Conservation (phyloP, 176 grass and related monocot species). For the Avena insularis region DNA sequence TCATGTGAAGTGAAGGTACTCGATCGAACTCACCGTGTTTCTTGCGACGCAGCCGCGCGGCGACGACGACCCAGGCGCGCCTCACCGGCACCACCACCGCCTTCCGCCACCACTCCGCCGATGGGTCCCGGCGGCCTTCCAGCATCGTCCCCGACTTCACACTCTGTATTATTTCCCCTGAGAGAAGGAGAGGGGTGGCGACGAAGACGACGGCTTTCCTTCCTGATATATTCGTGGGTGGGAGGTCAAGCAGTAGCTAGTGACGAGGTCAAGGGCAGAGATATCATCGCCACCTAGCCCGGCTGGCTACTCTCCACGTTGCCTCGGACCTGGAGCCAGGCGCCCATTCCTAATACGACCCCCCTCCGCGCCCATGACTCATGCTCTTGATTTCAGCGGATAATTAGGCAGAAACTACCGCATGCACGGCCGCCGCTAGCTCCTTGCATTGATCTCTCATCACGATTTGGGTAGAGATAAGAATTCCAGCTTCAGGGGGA, state of each 20-base stretch:
- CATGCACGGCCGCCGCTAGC: no score
- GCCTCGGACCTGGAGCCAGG: conserved; percentile 51
- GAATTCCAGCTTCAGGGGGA: no score
- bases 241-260: no score
- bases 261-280: neutral
- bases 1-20: no score
- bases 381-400: neutral
- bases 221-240: neutral
- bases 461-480: no score
- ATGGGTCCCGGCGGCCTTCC: conserved; percentile 18
- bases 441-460: no score
- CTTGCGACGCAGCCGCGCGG: conserved; percentile 44
- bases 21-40: conserved; percentile 37
- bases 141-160: neutral
- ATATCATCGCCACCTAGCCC: conserved; percentile 36
- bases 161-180: no score
- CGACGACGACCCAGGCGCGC: conserved; percentile 57
- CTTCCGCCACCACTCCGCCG: conserved; percentile 70
- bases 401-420: neutral
- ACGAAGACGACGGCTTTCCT: neutral
- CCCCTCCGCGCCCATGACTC: conserved; percentile 30
- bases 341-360: conserved; percentile 38
- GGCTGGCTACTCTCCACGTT: conserved; percentile 40
- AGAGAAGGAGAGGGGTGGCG: neutral
- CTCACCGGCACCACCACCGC: conserved; percentile 50